These are phyloP conservation scores for Aspergillus jensenii DNA, from an alignment of 2,329 filamentous ascomycete genomes.

Conservation along the genomic window DNA sequence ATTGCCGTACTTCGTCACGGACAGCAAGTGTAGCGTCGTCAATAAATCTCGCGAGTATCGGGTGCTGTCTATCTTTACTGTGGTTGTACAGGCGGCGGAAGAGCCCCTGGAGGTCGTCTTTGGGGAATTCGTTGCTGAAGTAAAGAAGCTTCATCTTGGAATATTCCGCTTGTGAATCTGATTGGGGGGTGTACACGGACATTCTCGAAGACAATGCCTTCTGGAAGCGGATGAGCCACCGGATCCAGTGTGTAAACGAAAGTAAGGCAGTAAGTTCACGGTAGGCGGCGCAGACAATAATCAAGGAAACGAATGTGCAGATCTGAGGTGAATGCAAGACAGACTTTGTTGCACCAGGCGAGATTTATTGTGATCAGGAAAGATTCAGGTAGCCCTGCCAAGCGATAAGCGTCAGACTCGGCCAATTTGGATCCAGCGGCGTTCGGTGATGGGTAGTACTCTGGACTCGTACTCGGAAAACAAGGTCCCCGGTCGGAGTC, in stretches of 20 bases:
- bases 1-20: slow-evolving; percentile 39
- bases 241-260: not conserved
- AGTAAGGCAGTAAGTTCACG: not conserved
- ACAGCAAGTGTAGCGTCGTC: slow-evolving; percentile 42
- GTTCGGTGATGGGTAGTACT: slow-evolving; percentile 5
- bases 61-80: slow-evolving; percentile 42
- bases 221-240: not conserved
- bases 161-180: not conserved
- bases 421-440: slow-evolving; percentile 2
- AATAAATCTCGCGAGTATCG: slow-evolving; percentile 43
- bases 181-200: slow-evolving; percentile 8
- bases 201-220: not conserved
- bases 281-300: not conserved
- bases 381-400: not conserved
- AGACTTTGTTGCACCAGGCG: not conserved
- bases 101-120: slow-evolving; percentile 43
- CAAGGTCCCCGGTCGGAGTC: slow-evolving; percentile 3
- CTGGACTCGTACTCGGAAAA: slow-evolving; percentile 7
- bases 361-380: slow-evolving; percentile 6
- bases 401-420: not conserved
- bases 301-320: not conserved
- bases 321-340: not conserved
- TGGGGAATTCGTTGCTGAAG: slow-evolving; percentile 52
- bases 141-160: slow-evolving; percentile 34
- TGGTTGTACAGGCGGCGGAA: slow-evolving; percentile 41